phyloP scores from a whole-genome alignment of 2,329 filamentous ascomycete genomes.

The Fusarium mangiferae region DNA sequence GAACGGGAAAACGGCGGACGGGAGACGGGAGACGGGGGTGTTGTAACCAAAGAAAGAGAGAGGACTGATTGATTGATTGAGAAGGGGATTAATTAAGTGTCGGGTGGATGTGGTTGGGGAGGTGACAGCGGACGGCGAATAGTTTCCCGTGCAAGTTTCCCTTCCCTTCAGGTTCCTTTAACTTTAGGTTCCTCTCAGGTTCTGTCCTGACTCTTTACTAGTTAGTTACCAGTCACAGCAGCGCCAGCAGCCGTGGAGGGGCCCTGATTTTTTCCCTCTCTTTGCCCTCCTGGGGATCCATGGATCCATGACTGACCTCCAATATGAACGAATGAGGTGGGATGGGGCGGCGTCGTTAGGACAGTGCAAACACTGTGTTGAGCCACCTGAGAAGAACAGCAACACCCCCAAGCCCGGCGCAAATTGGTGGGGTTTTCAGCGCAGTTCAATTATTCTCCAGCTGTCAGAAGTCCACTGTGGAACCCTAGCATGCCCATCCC shows the following conservation, averaged over 20 bases:
- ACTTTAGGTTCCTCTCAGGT: constrained; percentile 9
- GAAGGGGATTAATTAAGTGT: constrained; percentile 35
- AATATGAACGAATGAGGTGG: constrained; percentile 5
- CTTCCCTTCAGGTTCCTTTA: not conserved
- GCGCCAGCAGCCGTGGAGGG: constrained; percentile 12
- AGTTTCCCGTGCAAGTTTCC: constrained; percentile 36
- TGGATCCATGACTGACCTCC: constrained; percentile 1
- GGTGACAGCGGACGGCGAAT: constrained; percentile 37
- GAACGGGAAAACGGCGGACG: constrained; percentile 42
- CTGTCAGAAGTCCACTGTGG: constrained; percentile 33
- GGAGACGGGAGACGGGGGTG: constrained; percentile 39
- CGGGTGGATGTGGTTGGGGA: constrained; percentile 41
- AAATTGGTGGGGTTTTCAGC: constrained; percentile 33
- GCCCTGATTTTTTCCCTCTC: constrained; percentile 35
- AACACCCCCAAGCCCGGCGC: constrained; percentile 14
- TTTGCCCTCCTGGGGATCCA: not conserved
- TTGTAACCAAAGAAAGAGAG: constrained; percentile 3
- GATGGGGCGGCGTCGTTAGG: constrained; percentile 5
- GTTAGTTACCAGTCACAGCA: not conserved
- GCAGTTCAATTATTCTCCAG: constrained; percentile 23
- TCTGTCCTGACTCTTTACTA: not conserved
- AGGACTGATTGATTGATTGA: constrained; percentile 7
- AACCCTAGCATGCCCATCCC: constrained; percentile 27
- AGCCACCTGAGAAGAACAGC: constrained; percentile 6
- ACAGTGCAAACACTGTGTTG: constrained; percentile 31